phyloP scores from a whole-genome alignment of 495 filamentous ascomycete species.

The Margaritispora aquatica region DNA sequence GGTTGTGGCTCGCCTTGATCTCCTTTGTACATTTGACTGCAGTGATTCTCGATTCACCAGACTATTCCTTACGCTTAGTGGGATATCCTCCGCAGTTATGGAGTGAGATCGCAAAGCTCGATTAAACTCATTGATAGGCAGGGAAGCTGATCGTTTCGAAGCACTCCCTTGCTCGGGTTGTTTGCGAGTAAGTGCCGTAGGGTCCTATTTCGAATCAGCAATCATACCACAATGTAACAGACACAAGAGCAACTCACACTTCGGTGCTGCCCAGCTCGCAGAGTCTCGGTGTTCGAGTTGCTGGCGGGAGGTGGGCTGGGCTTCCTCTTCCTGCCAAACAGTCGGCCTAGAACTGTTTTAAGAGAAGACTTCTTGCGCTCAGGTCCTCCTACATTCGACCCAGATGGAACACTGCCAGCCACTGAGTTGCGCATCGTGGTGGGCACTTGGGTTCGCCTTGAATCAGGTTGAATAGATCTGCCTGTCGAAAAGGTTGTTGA shows the following conservation, averaged over 20 bases:
- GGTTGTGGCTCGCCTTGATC: constrained; percentile 30
- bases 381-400: constrained; percentile 24
- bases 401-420: constrained; percentile 12
- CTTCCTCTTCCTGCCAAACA: constrained; percentile 46
- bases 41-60: constrained; percentile 36
- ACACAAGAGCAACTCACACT: constrained; percentile 34
- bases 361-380: constrained; percentile 44
- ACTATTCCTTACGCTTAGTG: constrained; percentile 33
- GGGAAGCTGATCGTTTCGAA: constrained; percentile 41
- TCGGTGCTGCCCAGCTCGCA: constrained; percentile 26
- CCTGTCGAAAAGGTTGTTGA: constrained; percentile 6
- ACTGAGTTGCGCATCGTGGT: constrained; percentile 12
- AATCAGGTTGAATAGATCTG: not conserved
- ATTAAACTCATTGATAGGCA: constrained; percentile 47
- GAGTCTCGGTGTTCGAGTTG: constrained; percentile 14
- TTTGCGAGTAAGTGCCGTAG: constrained; percentile 28
- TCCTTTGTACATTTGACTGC: constrained; percentile 31
- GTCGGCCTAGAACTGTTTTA: constrained; percentile 37
- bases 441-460: constrained; percentile 2
- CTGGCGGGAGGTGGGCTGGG: constrained; percentile 16
- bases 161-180: constrained; percentile 17
- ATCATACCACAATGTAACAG: not conserved
- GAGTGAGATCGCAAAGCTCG: constrained; percentile 48
- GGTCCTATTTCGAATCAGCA: constrained; percentile 34
- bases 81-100: constrained; percentile 25